Percentiles rank a stretch among this genome's conserved stretches.
These are phyloP conservation scores for Lichtheimia ramosa DNA, from an alignment of 371 early-diverging fungal genomes.

Conservation along the genomic window DNA sequence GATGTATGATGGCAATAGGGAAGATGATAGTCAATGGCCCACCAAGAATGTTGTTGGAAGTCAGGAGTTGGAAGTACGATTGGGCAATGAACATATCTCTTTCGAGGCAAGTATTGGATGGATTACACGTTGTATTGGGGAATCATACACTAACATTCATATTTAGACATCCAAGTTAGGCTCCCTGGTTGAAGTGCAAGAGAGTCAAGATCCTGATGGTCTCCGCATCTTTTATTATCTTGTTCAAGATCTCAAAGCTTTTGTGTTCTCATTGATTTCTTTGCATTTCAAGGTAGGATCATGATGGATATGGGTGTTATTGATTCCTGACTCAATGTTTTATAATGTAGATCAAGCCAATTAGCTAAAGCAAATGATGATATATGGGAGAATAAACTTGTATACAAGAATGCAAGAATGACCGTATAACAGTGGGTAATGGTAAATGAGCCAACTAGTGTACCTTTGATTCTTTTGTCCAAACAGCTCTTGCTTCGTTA, in stretches of 20 bases:
- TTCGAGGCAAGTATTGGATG: slow-evolving; percentile 72
- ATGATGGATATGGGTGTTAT: background rate
- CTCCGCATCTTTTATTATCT: slow-evolving; percentile 93
- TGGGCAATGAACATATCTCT: slow-evolving; percentile 89
- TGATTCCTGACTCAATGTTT: too few relatives aligned
- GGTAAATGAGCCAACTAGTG: background rate
- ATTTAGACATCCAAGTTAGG: slow-evolving; percentile 87
- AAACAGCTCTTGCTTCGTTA: too few relatives aligned
- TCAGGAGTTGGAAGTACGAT: slow-evolving; percentile 91
- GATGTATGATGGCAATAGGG: slow-evolving; percentile 48
- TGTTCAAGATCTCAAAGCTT: slow-evolving; percentile 95
- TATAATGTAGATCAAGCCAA: slow-evolving; percentile 50
- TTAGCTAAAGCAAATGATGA: slow-evolving; percentile 23
- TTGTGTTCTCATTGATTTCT: slow-evolving; percentile 92
- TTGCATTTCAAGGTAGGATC: slow-evolving; percentile 91
- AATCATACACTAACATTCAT: background rate
- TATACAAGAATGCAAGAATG: too few relatives aligned
- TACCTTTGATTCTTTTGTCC: background rate
- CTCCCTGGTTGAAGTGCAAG: slow-evolving; percentile 88
- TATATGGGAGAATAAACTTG: background rate
- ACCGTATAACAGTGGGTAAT: background rate
- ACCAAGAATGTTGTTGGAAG: slow-evolving; percentile 86
- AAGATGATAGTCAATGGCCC: slow-evolving; percentile 94
- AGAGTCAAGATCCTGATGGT: slow-evolving; percentile 93
- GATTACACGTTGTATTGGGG: too few relatives aligned